Conservation (phyloP, 1,139 yeast species). For the Waltiozyma sp. region DNA sequence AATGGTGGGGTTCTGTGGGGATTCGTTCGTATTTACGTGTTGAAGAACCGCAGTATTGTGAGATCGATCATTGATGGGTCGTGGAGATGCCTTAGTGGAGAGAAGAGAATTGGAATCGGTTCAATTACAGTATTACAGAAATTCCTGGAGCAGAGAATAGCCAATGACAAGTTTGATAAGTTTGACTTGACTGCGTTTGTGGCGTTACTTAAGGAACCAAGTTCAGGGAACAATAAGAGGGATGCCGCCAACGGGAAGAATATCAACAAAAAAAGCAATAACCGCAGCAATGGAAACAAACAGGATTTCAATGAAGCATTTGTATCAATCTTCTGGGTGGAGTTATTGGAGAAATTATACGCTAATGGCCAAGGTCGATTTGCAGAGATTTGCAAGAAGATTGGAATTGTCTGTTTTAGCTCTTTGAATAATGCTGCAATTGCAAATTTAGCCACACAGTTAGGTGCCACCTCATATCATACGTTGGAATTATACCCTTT, state of each 20-base stretch:
- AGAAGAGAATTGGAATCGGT: slow-evolving; percentile 6
- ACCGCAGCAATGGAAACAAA: neutral
- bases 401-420: slow-evolving; percentile 41
- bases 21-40: slow-evolving; percentile 41
- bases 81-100: slow-evolving; percentile 11
- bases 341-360: slow-evolving; percentile 43
- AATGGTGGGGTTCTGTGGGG: slow-evolving; percentile 56
- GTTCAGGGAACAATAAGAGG: slow-evolving; percentile 1
- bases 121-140: slow-evolving; percentile 13
- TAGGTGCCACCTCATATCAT: slow-evolving; percentile 33
- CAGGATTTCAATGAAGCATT: slow-evolving; percentile 40
- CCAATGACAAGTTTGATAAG: slow-evolving; percentile 31
- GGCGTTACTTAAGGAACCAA: slow-evolving; percentile 17
- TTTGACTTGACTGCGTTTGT: slow-evolving; percentile 32
- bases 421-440: slow-evolving; percentile 37
- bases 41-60: slow-evolving; percentile 34
- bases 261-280: neutral
- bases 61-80: slow-evolving; percentile 44
- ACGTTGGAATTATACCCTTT: slow-evolving; percentile 40
- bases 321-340: slow-evolving; percentile 45
- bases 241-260: slow-evolving; percentile 4
- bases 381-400: slow-evolving; percentile 32
- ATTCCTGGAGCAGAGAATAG: slow-evolving; percentile 31
- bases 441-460: slow-evolving; percentile 30
- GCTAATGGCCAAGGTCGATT: slow-evolving; percentile 45